Base-by-base conservation (phyloP, 306 rosid species). In the Hylodesmum podocarpum region DNA sequence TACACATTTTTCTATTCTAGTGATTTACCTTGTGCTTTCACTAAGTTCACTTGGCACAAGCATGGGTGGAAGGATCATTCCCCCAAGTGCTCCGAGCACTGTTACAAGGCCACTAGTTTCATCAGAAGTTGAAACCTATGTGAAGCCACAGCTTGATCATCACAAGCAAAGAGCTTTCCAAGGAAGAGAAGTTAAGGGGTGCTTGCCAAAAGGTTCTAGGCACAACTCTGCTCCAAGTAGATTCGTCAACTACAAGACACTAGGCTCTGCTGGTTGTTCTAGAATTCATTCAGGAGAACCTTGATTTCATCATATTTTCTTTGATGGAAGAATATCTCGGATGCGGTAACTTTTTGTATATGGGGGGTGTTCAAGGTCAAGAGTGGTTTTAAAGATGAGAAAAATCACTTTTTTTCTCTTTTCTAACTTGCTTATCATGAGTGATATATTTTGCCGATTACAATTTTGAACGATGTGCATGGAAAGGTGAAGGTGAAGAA, bases 81-180 rank as follows among this genome's bases (percentile, higher is more conserved):
- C 97, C 3, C 89, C 96, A 0, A 90, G 96, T 62, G 96, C 96
- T 33, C 97, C 97, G 0, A 92, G 97, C 39, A 92, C 97, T 1
- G 83, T 87, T 46, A 92, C 89, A 66, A 84, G 91, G 79, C 97
- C 97, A 8, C 37, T 92, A 10, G 86, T 83, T 25, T 51, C 86
- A 18, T 53, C 91, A 1, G 85, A 85, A 55, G 89, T 57, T 25
- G 80, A 46, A 66, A 89, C 46, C 16, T 85, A 69, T 1, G 84
- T 67, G 74, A 92, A 76, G 80, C 89, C 95, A 2, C 72, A 47
- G 15, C 41, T 84, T 47, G 79, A 82, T 40, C 91, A 82, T 40
- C 91, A 65, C 75, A 81, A 75, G n/a, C 79, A 82, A 24, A 78
- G 24, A 22, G 86, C 87, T 2, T 85, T 82, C 34, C 73, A 69